These are phyloP conservation scores for Hymenoscyphus repandus DNA, from an alignment of 2,329 filamentous ascomycete species.

Conservation along the genomic window DNA sequence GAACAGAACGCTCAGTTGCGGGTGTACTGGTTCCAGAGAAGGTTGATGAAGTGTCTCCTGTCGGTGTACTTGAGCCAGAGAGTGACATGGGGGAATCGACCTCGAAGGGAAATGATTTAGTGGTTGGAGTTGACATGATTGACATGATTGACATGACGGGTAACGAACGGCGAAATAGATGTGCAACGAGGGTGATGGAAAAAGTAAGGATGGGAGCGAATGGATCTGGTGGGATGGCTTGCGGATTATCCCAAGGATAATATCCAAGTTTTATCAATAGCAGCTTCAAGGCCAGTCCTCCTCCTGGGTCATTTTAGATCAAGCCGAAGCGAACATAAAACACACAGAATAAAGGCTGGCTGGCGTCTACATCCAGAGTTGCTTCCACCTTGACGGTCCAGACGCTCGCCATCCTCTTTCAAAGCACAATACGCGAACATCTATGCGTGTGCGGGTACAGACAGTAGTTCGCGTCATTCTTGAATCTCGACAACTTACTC, in stretches of 20 bases:
- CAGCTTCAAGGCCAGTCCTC: no score
- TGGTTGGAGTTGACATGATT: background rate
- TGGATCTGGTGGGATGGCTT: background rate
- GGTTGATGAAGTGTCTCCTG: background rate
- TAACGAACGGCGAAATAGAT: background rate
- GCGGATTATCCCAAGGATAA: background rate
- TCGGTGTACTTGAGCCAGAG: background rate
- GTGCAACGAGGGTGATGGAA: background rate
- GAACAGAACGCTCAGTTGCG: background rate
- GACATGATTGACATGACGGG: no score
- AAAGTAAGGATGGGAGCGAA: background rate
- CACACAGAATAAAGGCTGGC: no score
- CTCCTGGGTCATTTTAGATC: no score
- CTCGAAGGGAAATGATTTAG: background rate
- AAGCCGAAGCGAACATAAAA: no score
- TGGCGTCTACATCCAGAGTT: no score
- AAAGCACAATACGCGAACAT: no score
- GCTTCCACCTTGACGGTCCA: no score
- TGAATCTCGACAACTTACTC: no score
- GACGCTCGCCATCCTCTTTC: no score
- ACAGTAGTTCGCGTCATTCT: no score
- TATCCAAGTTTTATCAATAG: background rate
- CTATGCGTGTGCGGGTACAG: no score
- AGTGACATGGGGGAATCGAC: background rate
- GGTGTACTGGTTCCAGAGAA: constrained; percentile 1